Conservation (phyloP, 2,329 filamentous ascomycete genomes). For the Achaetomium macrosporum region DNA sequence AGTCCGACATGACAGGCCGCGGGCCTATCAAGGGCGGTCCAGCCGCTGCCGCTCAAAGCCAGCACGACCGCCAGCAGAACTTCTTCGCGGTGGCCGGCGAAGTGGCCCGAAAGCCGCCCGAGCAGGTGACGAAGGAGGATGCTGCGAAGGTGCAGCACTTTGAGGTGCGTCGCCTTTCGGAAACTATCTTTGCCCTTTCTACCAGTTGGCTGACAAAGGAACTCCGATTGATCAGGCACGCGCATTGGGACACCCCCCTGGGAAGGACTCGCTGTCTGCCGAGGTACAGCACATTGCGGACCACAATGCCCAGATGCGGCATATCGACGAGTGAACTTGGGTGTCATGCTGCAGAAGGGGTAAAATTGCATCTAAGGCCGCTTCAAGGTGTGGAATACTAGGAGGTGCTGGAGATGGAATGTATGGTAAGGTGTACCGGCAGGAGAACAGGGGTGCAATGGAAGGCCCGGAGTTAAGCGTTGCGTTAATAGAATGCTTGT, state of each 20-base stretch:
- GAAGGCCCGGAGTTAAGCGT: no score
- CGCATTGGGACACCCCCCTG: constrained; percentile 21
- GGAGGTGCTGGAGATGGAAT: no score
- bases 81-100: constrained; percentile 29
- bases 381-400: no score
- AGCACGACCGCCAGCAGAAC: constrained; percentile 32
- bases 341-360: background rate
- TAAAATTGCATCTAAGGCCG: no score
- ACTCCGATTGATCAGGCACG: constrained; percentile 7
- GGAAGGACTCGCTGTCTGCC: constrained; percentile 27
- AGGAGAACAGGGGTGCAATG: no score
- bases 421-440: no score
- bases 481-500: no score
- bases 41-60: constrained; percentile 30
- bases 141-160: constrained; percentile 22
- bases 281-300: constrained; percentile 27
- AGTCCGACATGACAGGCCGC: constrained; percentile 28
- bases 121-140: constrained; percentile 29
- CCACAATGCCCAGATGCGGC: constrained; percentile 19
- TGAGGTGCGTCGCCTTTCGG: constrained; percentile 8
- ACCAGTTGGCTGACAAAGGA: background rate
- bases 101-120: constrained; percentile 26
- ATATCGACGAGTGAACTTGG: background rate
- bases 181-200: background rate
- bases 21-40: constrained; percentile 30